phyloP scores from a whole-genome alignment of 1,139 yeast species.

The Candida dubliniensis region DNA sequence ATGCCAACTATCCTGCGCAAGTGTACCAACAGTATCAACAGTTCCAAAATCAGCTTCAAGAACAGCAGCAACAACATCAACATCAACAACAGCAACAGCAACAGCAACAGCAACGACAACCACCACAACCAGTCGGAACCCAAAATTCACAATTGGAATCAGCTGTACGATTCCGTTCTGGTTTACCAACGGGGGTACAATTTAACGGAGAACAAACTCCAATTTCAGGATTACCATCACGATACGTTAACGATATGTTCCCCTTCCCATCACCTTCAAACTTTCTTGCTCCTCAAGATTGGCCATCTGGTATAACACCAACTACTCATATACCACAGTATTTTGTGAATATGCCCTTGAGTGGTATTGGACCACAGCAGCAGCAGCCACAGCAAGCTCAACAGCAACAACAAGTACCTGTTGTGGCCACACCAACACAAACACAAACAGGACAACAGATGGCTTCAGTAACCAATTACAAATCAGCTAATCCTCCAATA shows the following conservation, averaged over 20 bases:
- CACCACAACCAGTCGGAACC: slow-evolving; percentile 4
- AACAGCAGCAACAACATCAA: slow-evolving; percentile 4
- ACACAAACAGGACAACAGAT: too few species aligned
- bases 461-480: too few species aligned
- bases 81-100: slow-evolving; percentile 9
- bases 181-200: slow-evolving; percentile 8
- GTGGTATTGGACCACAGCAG: slow-evolving; percentile 10
- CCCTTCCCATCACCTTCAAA: slow-evolving; percentile 50
- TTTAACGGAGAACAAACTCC: slow-evolving; percentile 50
- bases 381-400: slow-evolving; percentile 2
- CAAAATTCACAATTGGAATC: slow-evolving; percentile 12
- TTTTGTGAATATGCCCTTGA: slow-evolving; percentile 23
- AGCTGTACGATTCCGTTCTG: slow-evolving; percentile 10
- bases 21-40: slow-evolving; percentile 21
- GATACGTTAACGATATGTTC: slow-evolving; percentile 54
- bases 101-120: slow-evolving; percentile 13
- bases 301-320: slow-evolving; percentile 40
- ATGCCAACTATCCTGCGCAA: slow-evolving; percentile 6
- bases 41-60: slow-evolving; percentile 10
- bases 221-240: slow-evolving; percentile 38
- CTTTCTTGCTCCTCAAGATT: slow-evolving; percentile 48
- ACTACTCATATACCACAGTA: slow-evolving; percentile 42
- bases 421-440: too few species aligned
- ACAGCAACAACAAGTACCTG: background rate
- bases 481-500: too few species aligned